Evolutionary conservation across 208 protist genomes (phyloP).

Genomic region (Acanthamoeba lugdunensis): DNA sequence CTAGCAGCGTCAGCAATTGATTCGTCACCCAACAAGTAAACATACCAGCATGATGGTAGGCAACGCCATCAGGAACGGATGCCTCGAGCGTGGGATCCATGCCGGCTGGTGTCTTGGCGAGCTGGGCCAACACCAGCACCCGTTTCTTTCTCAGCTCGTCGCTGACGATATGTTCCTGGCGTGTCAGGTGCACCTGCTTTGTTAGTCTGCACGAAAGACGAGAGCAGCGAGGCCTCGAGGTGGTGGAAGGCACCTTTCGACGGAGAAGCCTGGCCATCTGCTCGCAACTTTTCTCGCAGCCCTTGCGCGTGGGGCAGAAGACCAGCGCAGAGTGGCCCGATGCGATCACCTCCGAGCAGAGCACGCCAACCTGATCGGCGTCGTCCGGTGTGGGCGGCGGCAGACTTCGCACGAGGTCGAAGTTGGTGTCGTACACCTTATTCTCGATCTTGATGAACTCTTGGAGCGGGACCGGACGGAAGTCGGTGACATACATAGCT

Average conservation of each 20-base stretch:
- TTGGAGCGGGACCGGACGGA: slow-evolving; percentile 83
- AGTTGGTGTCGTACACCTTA: slow-evolving; percentile 64
- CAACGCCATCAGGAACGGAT: slow-evolving; percentile 81
- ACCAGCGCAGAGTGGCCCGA: slow-evolving; percentile 80
- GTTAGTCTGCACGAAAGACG: not conserved
- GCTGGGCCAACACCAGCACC: slow-evolving; percentile 51
- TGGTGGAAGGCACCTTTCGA: not conserved
- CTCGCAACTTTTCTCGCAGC: slow-evolving; percentile 21
- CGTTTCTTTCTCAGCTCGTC: slow-evolving; percentile 1
- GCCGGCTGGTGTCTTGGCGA: slow-evolving; percentile 66
- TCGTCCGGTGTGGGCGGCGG: not conserved
- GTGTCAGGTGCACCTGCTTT: not conserved
- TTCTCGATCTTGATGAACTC: slow-evolving; percentile 81
- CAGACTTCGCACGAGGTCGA: not conserved
- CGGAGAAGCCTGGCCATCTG: slow-evolving; percentile 1
- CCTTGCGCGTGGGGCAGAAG: slow-evolving; percentile 82
- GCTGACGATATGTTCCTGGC: not conserved
- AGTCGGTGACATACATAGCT: slow-evolving; percentile 73
- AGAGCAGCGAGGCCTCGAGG: not conserved
- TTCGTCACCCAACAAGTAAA: not conserved
- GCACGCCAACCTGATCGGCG: slow-evolving; percentile 20
- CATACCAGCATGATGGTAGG: slow-evolving; percentile 86
- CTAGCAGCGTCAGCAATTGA: not conserved
- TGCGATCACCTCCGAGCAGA: slow-evolving; percentile 58
- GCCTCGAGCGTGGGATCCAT: slow-evolving; percentile 69